Evolutionary conservation across 2,329 filamentous ascomycete species (phyloP).

Genomic region (Cladosporium sp.): DNA sequence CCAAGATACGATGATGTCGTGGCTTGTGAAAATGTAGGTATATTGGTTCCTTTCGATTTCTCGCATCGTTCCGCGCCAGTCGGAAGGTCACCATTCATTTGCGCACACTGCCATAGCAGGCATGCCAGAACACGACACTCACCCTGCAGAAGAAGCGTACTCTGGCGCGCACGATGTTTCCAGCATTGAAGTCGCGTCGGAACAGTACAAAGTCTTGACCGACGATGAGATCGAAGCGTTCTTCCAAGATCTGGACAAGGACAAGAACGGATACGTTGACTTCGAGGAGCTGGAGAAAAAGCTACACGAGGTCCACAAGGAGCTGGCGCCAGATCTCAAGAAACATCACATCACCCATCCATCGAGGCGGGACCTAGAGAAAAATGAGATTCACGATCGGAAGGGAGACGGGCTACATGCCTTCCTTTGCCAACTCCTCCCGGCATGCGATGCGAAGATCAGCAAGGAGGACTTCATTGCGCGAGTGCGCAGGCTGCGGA

Average conservation of each 20-base stretch:
- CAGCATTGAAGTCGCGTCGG: slow-evolving; percentile 21
- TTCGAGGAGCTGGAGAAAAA: slow-evolving; percentile 56
- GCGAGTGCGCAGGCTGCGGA: slow-evolving; percentile 61
- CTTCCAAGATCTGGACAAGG: slow-evolving; percentile 54
- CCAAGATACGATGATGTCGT: slow-evolving; percentile 5
- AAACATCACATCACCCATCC: slow-evolving; percentile 48
- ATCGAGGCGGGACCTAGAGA: slow-evolving; percentile 30
- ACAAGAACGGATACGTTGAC: slow-evolving; percentile 54
- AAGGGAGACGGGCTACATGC: slow-evolving; percentile 46
- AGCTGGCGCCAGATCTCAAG: slow-evolving; percentile 50
- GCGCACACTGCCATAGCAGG: neutral
- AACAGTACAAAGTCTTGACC: slow-evolving; percentile 35
- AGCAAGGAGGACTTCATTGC: slow-evolving; percentile 51
- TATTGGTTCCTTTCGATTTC: neutral
- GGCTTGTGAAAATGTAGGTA: slow-evolving; percentile 10
- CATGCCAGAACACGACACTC: slow-evolving; percentile 8
- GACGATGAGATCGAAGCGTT: slow-evolving; percentile 55
- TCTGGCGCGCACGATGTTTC: neutral
- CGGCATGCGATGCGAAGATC: slow-evolving; percentile 43
- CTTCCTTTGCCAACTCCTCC: slow-evolving; percentile 54
- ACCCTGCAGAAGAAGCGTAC: neutral
- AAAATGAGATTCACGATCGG: slow-evolving; percentile 31
- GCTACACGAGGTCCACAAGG: slow-evolving; percentile 54
- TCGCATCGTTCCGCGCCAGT: neutral
- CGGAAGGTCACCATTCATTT: neutral